Base-by-base conservation (phyloP, 441 rosid genomes). In the Gossypium trilobum region DNA sequence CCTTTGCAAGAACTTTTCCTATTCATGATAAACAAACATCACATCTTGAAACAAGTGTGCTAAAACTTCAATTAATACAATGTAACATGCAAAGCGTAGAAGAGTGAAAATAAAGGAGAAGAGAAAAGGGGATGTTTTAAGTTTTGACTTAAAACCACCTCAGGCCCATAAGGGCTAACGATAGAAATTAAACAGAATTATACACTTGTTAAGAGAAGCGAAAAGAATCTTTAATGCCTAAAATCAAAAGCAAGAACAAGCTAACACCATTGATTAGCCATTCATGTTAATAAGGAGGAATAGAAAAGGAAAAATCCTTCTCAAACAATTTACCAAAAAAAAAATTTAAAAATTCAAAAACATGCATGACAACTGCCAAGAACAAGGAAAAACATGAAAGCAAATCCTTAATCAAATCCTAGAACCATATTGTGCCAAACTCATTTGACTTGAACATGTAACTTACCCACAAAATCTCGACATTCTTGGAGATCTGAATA, bases 391-490 rank as follows among this genome's bases (percentile, higher is more conserved):
- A 13, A 13, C 31, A 46, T n/a, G 50, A 22, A 46, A 13, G 17
- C 42, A 64, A 64, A 22, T 11, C 55, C 17, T 65, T 44, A 22
- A 65, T 22, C 11, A 46, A 65, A 44, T 65, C 55, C 70, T 13
- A 65, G 36, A 65, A 65, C 3, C 36, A 20, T 65, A 22, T n/a
- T 46, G 6, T 29, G 36, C 55, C 25, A 65, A 50, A 25, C 39
- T 14, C 23, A 25, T 25, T 67, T 11, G 14, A 14, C 42, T 48
- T 8, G 48, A 52, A 71, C 22, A 29, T 70, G 57, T 60, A 70
- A 74, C 86, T 82, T 85, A 93, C 98, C 85, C 23, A 94, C 86
- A 82, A 86, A 84, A 75, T 88, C 93, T 79, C 86, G 88, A 82
- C 95, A 93, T 62, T 78, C 72, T 20, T 86, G 83, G 78, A 93